Evolutionary conservation across 2,329 filamentous ascomycete species (phyloP).

Genomic region (Penicillium thymicola): DNA sequence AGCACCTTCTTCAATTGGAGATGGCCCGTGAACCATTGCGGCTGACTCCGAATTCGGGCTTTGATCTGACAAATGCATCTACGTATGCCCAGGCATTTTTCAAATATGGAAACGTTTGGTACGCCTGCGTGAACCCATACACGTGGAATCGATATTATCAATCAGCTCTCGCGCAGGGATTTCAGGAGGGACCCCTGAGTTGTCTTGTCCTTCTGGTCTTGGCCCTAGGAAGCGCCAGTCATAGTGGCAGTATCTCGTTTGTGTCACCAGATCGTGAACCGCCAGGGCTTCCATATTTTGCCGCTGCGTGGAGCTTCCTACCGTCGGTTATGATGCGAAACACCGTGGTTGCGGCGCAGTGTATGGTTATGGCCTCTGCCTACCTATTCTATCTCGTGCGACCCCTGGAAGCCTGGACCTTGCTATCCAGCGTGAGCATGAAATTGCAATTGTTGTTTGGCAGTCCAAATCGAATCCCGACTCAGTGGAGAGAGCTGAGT

Average conservation of each 20-base stretch:
- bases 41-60: conserved; percentile 54
- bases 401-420: conserved; percentile 77
- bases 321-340: conserved; percentile 77
- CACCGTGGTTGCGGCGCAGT: conserved; percentile 73
- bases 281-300: conserved; percentile 75
- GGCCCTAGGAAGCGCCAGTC: conserved; percentile 71
- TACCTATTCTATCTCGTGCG: conserved; percentile 81
- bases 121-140: conserved; percentile 79
- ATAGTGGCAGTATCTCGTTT: conserved; percentile 71
- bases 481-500: conserved; percentile 67
- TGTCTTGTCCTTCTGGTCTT: conserved; percentile 78
- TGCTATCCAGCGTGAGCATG: conserved; percentile 74
- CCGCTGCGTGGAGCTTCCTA: conserved; percentile 73
- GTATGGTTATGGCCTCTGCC: conserved; percentile 74
- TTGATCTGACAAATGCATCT: conserved; percentile 71
- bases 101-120: conserved; percentile 78
- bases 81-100: conserved; percentile 78
- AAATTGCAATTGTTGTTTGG: conserved; percentile 77
- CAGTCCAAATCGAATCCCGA: conserved; percentile 66
- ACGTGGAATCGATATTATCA: conserved; percentile 75
- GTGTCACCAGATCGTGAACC: conserved; percentile 67
- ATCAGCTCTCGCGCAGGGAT: conserved; percentile 70
- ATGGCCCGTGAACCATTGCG: conserved; percentile 74
- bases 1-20: conserved; percentile 76
- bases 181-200: conserved; percentile 74